These are phyloP conservation scores for Hevea brasiliensis DNA, from an alignment of 345 rosid genomes.

Conservation along the genomic window DNA sequence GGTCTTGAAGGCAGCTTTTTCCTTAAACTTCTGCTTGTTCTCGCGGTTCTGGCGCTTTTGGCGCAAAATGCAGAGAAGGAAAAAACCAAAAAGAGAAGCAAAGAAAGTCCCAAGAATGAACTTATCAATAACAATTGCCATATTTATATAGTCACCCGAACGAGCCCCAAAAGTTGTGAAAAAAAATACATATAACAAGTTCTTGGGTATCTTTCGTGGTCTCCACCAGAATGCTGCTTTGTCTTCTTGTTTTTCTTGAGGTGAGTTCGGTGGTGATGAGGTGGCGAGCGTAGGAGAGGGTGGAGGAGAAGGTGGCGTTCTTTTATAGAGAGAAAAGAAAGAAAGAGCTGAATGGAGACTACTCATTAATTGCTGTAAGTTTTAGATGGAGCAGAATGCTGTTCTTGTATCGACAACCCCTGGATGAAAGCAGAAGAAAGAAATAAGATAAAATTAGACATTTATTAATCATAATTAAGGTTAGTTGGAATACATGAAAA, in stretches of 20 bases:
- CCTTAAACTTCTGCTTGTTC: conserved; percentile 1
- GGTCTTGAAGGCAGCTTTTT: background rate
- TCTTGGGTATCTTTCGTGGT: background rate
- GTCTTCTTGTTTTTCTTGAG: background rate
- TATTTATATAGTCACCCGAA: background rate
- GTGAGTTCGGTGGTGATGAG: background rate
- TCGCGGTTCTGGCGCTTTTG: conserved; percentile 11
- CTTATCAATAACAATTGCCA: conserved; percentile 14
- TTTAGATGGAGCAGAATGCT: no score
- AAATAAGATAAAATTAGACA: no score
- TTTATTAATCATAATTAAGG: no score
- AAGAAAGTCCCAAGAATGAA: conserved; percentile 33
- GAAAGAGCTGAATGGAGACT: no score
- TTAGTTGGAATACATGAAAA: no score
- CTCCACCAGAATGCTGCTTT: background rate
- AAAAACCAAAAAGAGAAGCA: conserved; percentile 33
- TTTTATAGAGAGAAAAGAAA: no score
- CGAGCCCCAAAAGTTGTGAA: conserved; percentile 2
- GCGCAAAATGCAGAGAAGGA: conserved; percentile 36
- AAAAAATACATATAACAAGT: background rate
- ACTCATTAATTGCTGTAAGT: no score
- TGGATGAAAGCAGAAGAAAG: no score
- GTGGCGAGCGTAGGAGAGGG: background rate
- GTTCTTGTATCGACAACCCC: no score
- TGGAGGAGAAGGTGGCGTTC: background rate